Base-by-base conservation (phyloP, 169 alveolate species). In the Eimeria maxima region DNA sequence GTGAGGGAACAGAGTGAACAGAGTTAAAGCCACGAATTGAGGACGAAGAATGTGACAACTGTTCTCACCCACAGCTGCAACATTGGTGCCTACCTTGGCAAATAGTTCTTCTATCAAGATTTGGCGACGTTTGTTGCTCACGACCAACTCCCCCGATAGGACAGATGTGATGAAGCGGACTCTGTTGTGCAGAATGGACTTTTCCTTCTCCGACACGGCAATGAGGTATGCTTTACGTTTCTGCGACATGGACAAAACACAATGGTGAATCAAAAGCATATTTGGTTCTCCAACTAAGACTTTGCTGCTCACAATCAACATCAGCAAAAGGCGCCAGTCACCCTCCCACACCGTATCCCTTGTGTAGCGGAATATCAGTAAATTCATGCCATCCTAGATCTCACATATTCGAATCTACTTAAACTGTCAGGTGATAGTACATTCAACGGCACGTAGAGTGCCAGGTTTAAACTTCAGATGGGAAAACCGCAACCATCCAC, bases 71-170 rank as follows among this genome's bases (percentile, higher is more conserved):
- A 38, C 63, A 73, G 57, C 53, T 73, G 33, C 57, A 38, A n/a
- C 27, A 73, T 24, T 22, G 60, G 45, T 47, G 44, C 88, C n/a
- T 91, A 65, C 95, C 91, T 91, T 74, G 44, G 91, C 87, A 71
- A 91, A 91, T 13, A 91, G 81, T 38, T 91, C 95, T 65, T 91
- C 95, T 22, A 91, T 63, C 53, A 91, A 86, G 14, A 18, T 55
- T 42, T 74, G 78, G 55, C 88, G 87, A 27, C 95, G 90, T 60
- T 91, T 91, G 95, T 91, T 91, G 95, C 63, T 74, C 90, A 98
- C 93, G 96, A 98, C 84, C 98, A 99, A 87, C 97, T 97, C 95
- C 97, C 98, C 60, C 98, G 96, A 91, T 98, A 98, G 18, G 98
- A 96, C 22, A 98, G 97, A 97, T 98, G 88, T 94, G 98, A 98